A percentile compares a stretch with the other conserved stretches of the same genome.
Conservation (phyloP, 2,329 filamentous ascomycete genomes). For the Claviceps paspali region DNA sequence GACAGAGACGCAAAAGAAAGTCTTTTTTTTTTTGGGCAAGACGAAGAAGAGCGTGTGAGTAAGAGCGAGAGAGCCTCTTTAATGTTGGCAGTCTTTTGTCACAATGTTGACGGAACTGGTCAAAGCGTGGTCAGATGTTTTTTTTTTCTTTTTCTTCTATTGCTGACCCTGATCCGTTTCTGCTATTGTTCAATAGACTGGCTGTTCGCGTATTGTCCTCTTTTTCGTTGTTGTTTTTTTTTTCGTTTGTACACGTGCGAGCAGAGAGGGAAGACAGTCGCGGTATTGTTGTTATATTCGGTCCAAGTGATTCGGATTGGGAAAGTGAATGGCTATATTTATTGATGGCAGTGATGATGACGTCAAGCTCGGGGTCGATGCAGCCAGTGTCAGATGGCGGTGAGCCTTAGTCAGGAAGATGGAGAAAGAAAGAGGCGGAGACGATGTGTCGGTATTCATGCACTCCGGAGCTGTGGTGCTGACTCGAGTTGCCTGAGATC, state of each 20-base stretch:
- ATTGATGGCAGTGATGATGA: background rate
- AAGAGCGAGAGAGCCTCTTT: background rate
- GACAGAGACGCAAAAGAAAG: too few relatives aligned
- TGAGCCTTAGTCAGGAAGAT: too few relatives aligned
- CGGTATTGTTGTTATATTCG: background rate
- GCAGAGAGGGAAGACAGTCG: too few relatives aligned
- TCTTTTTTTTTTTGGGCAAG: background rate
- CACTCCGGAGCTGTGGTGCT: too few relatives aligned
- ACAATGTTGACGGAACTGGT: background rate
- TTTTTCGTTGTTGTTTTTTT: background rate
- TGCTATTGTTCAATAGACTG: conserved; percentile 3
- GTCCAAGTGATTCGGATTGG: background rate
- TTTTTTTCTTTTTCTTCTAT: too few relatives aligned
- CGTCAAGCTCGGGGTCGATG: background rate
- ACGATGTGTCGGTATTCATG: too few relatives aligned
- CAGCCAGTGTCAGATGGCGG: background rate
- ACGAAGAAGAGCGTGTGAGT: too few relatives aligned
- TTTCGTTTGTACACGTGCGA: background rate
- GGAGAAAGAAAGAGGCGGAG: too few relatives aligned
- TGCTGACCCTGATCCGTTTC: background rate
- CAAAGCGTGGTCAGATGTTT: background rate
- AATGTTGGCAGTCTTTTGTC: conserved; percentile 2
- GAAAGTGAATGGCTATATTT: background rate
- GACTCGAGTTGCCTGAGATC: too few relatives aligned
- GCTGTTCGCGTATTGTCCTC: background rate